A percentile compares a stretch with the other conserved stretches of the same genome.
These are phyloP conservation scores for Paramecium primaurelia DNA, from an alignment of 73 alveolate species.

Conservation along the genomic window DNA sequence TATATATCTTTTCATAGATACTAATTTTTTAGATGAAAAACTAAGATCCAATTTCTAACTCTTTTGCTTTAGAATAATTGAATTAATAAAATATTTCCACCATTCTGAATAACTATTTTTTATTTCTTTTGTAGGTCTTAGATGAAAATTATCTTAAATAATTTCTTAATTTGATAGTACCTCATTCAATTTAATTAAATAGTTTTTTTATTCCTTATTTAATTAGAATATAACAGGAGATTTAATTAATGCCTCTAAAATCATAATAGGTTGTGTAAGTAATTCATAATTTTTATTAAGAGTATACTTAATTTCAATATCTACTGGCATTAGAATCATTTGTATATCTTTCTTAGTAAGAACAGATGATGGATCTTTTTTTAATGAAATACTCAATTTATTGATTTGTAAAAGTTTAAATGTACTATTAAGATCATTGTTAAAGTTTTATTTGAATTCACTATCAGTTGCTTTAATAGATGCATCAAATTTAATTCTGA, in stretches of 20 bases:
- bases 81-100: conserved; percentile 44
- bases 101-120: conserved; percentile 13
- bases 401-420: neutral
- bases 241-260: neutral
- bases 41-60: conserved; percentile 3
- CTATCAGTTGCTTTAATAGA: conserved; percentile 27
- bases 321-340: neutral
- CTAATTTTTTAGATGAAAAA: neutral
- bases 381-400: neutral
- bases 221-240: neutral
- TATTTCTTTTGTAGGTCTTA: conserved; percentile 5
- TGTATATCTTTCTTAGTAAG: neutral
- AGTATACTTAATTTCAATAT: neutral
- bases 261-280: neutral
- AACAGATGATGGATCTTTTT: neutral
- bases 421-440: neutral
- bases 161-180: neutral
- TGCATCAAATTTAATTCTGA: conserved; percentile 7
- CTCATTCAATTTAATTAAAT: conserved; percentile 6
- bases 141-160: conserved; percentile 32
- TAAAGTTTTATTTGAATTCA: neutral
- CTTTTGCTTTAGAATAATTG: neutral
- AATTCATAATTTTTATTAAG: neutral
- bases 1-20: conserved; percentile 24
- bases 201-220: conserved; percentile 16